Evolutionary conservation across 2,329 filamentous ascomycete genomes (phyloP), one percentile per base, ranked within the genome.

Genomic region (Cryphonectria nitschkei): DNA sequence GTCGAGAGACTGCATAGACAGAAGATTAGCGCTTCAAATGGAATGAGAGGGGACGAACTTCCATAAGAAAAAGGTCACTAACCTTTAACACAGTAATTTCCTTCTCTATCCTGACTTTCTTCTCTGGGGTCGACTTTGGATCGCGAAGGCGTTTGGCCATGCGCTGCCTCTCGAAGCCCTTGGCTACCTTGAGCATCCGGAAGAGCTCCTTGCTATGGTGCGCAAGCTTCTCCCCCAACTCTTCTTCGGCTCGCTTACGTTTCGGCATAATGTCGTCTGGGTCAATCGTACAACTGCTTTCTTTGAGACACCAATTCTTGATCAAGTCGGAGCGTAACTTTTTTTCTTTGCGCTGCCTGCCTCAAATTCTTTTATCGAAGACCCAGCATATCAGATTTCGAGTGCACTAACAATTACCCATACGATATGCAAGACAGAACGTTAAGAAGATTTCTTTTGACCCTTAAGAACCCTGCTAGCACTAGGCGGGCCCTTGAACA

Each of bases 161-260:
- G 74, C 94, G 92, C 81, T 95, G 93, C 62, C 92, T 87, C 82
- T 95, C 93, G 77, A 93, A 92, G 63, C 90, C 90, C 78, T 93
- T 93, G 70, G 90, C 91, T 14, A 86, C 84, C 80, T 94, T 94
- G 72, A 95, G 84, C 0, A 90, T 91, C 70, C 88, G 86, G 73
- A 86, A 86, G 11, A 95, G 83, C 50, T 89, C 85, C 77, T 88
- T 89, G 74, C 86, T 84, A 75, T 85, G 82, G 74, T 87, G 85
- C 37, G 52, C 67, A 52, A 74, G 64, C 65, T 46, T 71, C 66
- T 72, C 69, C 67, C 67, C 70, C 60, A 70, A 26, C 70, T 78
- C 81, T 41, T 81, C 79, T 62, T 85, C 83, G 70, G 77, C 78
- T 71, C 87, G 83, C 81, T 89, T 90, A 74, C 88, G 83, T 81